Percentiles rank a stretch among this genome's conserved stretches.
phyloP scores from a whole-genome alignment of 331 rosid species.

The Quercus tomentella region DNA sequence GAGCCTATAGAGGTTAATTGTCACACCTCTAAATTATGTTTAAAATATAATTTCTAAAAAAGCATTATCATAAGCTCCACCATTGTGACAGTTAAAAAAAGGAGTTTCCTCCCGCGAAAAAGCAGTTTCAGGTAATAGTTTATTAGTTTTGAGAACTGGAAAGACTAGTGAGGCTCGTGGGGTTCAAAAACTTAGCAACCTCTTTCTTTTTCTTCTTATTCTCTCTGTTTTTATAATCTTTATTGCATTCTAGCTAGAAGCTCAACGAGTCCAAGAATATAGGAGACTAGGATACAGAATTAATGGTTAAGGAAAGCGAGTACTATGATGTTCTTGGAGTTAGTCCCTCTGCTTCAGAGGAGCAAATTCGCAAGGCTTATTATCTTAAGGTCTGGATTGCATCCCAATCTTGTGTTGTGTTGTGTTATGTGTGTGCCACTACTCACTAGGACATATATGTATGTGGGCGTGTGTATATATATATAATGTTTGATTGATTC shows the following conservation, averaged over 20 bases:
- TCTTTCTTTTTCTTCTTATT: not conserved
- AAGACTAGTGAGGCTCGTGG: conserved; percentile 48
- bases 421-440: too few relatives aligned
- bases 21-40: too few relatives aligned
- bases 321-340: conserved; percentile 78
- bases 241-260: not conserved
- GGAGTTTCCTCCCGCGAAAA: conserved; percentile 69
- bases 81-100: conserved; percentile 34
- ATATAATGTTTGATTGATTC: too few relatives aligned
- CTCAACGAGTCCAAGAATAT: not conserved
- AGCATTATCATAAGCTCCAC: conserved; percentile 33
- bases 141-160: conserved; percentile 55
- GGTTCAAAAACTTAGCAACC: not conserved
- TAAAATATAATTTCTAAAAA: too few relatives aligned
- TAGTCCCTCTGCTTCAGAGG: conserved; percentile 65
- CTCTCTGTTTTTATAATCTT: not conserved
- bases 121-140: conserved; percentile 41
- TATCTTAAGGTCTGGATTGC: conserved; percentile 59
- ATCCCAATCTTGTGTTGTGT: not conserved
- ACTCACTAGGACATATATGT: too few relatives aligned
- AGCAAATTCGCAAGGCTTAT: conserved; percentile 86
- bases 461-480: too few relatives aligned
- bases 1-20: too few relatives aligned
- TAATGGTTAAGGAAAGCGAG: conserved; percentile 80
- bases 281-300: not conserved